Evolutionary conservation across 2,329 filamentous ascomycete genomes (phyloP).

Genomic region (Arthrinium puccinioides): DNA sequence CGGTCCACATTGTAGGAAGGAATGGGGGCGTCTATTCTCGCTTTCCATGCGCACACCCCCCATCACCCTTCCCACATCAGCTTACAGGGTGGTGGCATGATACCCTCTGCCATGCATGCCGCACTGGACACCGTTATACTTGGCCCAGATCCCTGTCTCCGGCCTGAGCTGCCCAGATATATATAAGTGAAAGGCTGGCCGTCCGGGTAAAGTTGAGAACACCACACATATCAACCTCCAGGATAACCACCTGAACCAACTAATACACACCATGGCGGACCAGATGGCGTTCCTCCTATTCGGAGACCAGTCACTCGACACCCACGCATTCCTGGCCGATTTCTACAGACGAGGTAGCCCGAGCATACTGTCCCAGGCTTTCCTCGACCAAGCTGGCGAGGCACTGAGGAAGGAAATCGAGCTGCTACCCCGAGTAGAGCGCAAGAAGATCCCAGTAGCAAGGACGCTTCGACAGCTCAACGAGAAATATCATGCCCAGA

Average conservation of each 20-base stretch:
- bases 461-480: slow-evolving; percentile 56
- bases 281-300: slow-evolving; percentile 55
- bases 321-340: slow-evolving; percentile 53
- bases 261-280: slow-evolving; percentile 32
- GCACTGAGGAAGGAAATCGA: slow-evolving; percentile 55
- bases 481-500: slow-evolving; percentile 53
- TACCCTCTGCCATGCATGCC: no score
- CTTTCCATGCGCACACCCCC: slow-evolving; percentile 1
- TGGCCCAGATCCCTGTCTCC: slow-evolving; percentile 9
- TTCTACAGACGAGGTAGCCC: slow-evolving; percentile 38
- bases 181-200: slow-evolving; percentile 20
- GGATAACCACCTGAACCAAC: slow-evolving; percentile 14
- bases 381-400: slow-evolving; percentile 50
- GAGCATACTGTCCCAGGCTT: slow-evolving; percentile 50
- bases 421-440: slow-evolving; percentile 46
- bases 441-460: slow-evolving; percentile 54
- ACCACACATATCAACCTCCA: slow-evolving; percentile 9
- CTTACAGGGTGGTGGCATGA: no score
- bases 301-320: slow-evolving; percentile 65
- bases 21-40: slow-evolving; percentile 14
- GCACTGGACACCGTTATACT: slow-evolving; percentile 16
- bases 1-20: slow-evolving; percentile 20
- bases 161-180: slow-evolving; percentile 9
- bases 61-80: no score
- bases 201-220: slow-evolving; percentile 7